Conservation (phyloP, 2,329 filamentous ascomycete species). For the Penicillium sp. region DNA sequence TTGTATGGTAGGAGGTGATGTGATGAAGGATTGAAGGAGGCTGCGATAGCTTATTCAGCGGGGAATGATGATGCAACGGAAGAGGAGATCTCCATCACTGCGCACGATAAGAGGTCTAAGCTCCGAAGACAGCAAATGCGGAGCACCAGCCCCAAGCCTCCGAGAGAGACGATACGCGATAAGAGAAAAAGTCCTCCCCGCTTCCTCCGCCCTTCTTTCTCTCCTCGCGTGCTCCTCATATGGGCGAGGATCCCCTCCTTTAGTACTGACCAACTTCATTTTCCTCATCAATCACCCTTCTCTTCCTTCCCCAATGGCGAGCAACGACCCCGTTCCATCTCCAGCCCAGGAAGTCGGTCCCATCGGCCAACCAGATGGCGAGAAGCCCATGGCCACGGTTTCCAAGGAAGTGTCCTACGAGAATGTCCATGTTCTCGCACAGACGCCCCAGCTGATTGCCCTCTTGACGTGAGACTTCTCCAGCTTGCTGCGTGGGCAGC, state of each 20-base stretch:
- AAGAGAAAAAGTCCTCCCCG: conserved; percentile 28
- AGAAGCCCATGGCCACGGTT: conserved; percentile 87
- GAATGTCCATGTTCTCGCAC: conserved; percentile 87
- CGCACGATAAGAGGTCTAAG: conserved; percentile 12
- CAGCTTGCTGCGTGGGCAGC: neutral
- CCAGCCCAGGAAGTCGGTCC: conserved; percentile 76
- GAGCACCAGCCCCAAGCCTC: neutral
- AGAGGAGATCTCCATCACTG: conserved; percentile 2
- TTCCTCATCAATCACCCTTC: neutral
- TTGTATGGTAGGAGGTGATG: neutral
- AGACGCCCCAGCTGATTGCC: conserved; percentile 96
- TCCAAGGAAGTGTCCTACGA: conserved; percentile 81
- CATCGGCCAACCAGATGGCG: conserved; percentile 73
- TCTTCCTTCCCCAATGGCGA: conserved; percentile 33
- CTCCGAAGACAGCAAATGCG: neutral
- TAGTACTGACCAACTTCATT: neutral
- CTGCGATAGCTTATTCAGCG: conserved; percentile 8
- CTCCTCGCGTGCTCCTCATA: conserved; percentile 11
- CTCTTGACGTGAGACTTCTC: conserved; percentile 81
- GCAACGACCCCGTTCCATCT: conserved; percentile 43
- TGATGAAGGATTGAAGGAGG: neutral
- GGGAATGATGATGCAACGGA: conserved; percentile 7
- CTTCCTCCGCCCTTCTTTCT: conserved; percentile 19
- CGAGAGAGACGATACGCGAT: conserved; percentile 21
- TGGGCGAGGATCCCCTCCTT: conserved; percentile 1